Evolutionary conservation across 2,329 filamentous ascomycete species (phyloP), one percentile per base, ranked within the genome.

Genomic region (Parascedosporium putredinis): DNA sequence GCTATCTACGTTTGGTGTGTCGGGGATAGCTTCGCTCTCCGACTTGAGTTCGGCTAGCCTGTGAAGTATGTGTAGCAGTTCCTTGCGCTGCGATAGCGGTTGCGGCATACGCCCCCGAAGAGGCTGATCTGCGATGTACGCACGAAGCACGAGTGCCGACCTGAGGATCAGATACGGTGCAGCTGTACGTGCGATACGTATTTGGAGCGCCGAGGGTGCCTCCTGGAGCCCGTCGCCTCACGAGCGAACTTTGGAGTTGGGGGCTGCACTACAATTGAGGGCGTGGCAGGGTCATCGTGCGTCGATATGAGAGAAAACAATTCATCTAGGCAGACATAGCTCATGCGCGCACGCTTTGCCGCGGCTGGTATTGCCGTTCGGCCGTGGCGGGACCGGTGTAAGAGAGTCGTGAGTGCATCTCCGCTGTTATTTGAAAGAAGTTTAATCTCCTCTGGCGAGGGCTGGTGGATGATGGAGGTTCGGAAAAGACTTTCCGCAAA

Each of bases 91-190:
- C 7, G 81, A 83, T 4, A 88, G 72, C 1, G 91, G 91, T 62
- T 93, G 87, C 4, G 93, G 93, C 81, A 94, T 93, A 46, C 83
- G 78, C 0, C 93, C 90, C 12, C 93, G 77, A 18, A 98, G 71
- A 1, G 91, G 90, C 61, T 96, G 91, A 63, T 98, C 93, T 3
- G 89, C 86, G 43, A 94, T 83, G 61, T 95, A 97, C 1, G 83
- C 75, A 50, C 88, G 83, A n/a, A 97, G 68, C 0, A 87, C 83
- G 14, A 95, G 71, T 0, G 86, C 88, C 10, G 86, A 81, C 2
- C 93, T 82, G 2, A 95, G 71, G 42, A 97, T 84, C 2, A 97
- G 74, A 58, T 88, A 91, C 0, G 88, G 88, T 0, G 87, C 84
- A 1, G 84, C 79, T 3, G 84, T 84, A 60, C 81, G 77, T 0